These are phyloP conservation scores for Solanum rostratum DNA, from an alignment of 257 asterid genomes.

Conservation along the genomic window DNA sequence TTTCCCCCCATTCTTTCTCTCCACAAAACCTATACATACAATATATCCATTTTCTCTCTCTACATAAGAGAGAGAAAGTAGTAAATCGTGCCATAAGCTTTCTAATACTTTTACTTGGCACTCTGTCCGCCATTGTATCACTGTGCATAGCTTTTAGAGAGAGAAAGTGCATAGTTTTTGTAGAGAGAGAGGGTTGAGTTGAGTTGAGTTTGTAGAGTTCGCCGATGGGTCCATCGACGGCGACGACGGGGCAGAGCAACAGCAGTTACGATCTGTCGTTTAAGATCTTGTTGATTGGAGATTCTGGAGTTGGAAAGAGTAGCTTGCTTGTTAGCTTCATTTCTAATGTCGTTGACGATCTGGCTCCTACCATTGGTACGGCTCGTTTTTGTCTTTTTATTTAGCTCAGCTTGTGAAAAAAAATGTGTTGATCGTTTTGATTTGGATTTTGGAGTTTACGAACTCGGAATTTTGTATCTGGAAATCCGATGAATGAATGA, in stretches of 20 bases:
- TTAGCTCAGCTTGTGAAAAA: background rate
- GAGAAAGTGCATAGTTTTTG: background rate
- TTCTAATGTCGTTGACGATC: conserved; percentile 2
- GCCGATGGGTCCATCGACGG: background rate
- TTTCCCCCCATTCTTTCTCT: background rate
- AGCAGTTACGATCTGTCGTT: conserved; percentile 3
- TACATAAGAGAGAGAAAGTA: conserved; percentile 2
- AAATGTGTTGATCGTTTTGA: background rate
- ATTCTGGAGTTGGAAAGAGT: conserved; percentile 10
- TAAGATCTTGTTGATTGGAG: conserved; percentile 11
- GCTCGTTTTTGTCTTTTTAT: background rate
- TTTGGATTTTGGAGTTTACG: background rate
- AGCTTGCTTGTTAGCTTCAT: conserved; percentile 8
- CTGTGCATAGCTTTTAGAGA: background rate
- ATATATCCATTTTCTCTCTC: background rate
- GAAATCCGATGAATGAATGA: background rate
- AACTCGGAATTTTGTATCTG: background rate
- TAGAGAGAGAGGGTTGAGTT: background rate
- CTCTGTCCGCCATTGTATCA: background rate
- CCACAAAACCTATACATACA: background rate
- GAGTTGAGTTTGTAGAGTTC: background rate
- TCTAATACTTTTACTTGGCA: conserved; percentile 16
- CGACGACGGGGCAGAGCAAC: background rate
- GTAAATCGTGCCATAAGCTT: conserved; percentile 16
- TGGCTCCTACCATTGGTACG: conserved; percentile 7